Conservation (phyloP, 2,329 filamentous ascomycete species). For the Harringtonia aguacate region DNA sequence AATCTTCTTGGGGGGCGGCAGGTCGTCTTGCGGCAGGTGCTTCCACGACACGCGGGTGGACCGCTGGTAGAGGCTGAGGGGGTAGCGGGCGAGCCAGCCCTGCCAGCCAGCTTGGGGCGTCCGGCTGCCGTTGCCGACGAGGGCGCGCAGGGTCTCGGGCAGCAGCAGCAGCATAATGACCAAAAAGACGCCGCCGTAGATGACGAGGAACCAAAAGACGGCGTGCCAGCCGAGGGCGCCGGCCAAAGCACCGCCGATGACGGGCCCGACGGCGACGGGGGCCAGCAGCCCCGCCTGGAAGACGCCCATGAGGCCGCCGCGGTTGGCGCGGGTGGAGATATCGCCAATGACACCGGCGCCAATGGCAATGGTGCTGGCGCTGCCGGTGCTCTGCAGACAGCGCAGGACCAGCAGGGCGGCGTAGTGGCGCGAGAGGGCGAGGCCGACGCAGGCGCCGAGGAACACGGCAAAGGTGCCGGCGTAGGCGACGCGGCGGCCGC, state of each 20-base stretch:
- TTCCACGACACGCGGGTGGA: no score
- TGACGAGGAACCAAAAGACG: slow-evolving; percentile 59
- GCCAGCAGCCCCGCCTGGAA: slow-evolving; percentile 48
- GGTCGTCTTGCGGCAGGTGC: no score
- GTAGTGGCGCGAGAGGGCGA: slow-evolving; percentile 48
- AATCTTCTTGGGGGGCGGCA: slow-evolving; percentile 21
- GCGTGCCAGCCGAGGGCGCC: slow-evolving; percentile 55
- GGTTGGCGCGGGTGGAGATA: slow-evolving; percentile 54
- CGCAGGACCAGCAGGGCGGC: slow-evolving; percentile 48
- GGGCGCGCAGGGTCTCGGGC: slow-evolving; percentile 46
- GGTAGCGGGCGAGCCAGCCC: slow-evolving; percentile 47
- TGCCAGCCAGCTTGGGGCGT: slow-evolving; percentile 43
- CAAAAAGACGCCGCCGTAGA: slow-evolving; percentile 39
- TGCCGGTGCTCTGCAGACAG: slow-evolving; percentile 52
- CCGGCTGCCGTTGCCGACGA: slow-evolving; percentile 52
- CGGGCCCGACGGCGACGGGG: slow-evolving; percentile 42
- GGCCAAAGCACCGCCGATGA: slow-evolving; percentile 53
- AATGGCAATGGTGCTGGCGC: slow-evolving; percentile 59
- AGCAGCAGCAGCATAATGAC: slow-evolving; percentile 42
- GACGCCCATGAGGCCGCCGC: slow-evolving; percentile 62
- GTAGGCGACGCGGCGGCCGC: slow-evolving; percentile 51
- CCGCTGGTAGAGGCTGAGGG: slow-evolving; percentile 28
- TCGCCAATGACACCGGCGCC: slow-evolving; percentile 63
- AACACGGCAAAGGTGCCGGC: slow-evolving; percentile 49
- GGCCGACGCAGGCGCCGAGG: slow-evolving; percentile 45